A percentile compares a stretch with the other conserved stretches of the same genome.
Conservation (phyloP, 148 eudicot genomes). For the Chenopodium album region DNA sequence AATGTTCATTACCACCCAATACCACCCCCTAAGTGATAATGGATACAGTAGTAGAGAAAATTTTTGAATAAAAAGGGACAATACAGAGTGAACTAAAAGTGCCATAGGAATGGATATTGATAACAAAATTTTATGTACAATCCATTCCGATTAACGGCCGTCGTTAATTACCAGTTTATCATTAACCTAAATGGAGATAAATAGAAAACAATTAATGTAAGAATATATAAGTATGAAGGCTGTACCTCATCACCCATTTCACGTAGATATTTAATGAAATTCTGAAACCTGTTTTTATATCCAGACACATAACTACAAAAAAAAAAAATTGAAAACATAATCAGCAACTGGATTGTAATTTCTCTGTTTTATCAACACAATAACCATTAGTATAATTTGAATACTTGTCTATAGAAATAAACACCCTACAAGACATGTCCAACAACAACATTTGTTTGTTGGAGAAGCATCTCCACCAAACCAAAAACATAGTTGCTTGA, state of each 20-base stretch:
- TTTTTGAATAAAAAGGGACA: too few species aligned
- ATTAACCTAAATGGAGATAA: not conserved
- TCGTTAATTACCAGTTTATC: too few species aligned
- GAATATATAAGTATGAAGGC: not conserved
- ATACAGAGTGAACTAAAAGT: too few species aligned
- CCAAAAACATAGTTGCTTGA: not conserved
- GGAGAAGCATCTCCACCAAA: not conserved
- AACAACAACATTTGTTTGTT: not conserved
- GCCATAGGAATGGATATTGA: too few species aligned
- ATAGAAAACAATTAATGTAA: not conserved
- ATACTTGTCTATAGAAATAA: not conserved
- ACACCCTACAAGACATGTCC: not conserved
- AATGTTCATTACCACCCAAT: too few species aligned
- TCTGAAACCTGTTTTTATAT: conserved; percentile 94
- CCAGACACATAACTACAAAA: conserved; percentile 91
- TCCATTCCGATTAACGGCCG: too few species aligned
- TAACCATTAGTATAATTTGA: too few species aligned
- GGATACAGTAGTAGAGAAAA: too few species aligned
- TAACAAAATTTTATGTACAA: too few species aligned
- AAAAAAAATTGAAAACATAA: conserved; percentile 2
- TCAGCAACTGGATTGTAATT: conserved; percentile 4
- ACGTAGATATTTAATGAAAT: conserved; percentile 81
- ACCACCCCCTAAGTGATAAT: too few species aligned
- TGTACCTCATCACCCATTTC: conserved; percentile 99
- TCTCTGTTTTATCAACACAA: too few species aligned